Evolutionary conservation across 2,329 filamentous ascomycete genomes (phyloP).

Genomic region (Myriangium duriaei): DNA sequence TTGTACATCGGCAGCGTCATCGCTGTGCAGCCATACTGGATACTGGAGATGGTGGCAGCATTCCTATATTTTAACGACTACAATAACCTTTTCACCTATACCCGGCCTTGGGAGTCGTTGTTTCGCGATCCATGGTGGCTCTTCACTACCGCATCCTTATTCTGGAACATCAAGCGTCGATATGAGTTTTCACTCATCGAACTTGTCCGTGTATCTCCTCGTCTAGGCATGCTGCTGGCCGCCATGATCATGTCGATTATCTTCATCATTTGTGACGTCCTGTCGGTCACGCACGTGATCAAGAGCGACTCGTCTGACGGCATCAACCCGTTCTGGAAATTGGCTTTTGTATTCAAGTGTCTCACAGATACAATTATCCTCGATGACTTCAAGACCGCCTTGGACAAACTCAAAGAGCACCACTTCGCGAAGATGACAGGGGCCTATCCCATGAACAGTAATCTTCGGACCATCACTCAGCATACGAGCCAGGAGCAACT

Average conservation of each 20-base stretch:
- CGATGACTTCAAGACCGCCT: slow-evolving; percentile 54
- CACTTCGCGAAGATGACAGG: slow-evolving; percentile 25
- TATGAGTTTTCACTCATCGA: slow-evolving; percentile 48
- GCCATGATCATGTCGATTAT: slow-evolving; percentile 49
- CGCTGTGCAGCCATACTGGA: slow-evolving; percentile 50
- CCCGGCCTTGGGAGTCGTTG: slow-evolving; percentile 41
- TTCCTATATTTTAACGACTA: slow-evolving; percentile 45
- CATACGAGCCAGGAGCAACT: too few relatives aligned
- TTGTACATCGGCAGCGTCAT: slow-evolving; percentile 49
- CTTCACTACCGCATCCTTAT: slow-evolving; percentile 45
- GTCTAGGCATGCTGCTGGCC: slow-evolving; percentile 49
- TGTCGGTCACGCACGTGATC: slow-evolving; percentile 40
- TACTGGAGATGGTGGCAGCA: slow-evolving; percentile 52
- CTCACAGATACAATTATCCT: slow-evolving; percentile 54
- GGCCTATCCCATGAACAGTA: too few relatives aligned
- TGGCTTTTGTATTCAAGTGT: slow-evolving; percentile 54
- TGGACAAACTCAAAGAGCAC: slow-evolving; percentile 35
- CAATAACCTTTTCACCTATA: slow-evolving; percentile 29
- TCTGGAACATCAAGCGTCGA: slow-evolving; percentile 50
- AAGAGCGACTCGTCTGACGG: slow-evolving; percentile 28
- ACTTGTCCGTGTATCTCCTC: slow-evolving; percentile 48
- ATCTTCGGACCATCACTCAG: too few relatives aligned
- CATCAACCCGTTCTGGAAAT: slow-evolving; percentile 56
- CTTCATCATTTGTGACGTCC: slow-evolving; percentile 50
- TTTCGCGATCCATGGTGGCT: slow-evolving; percentile 59